Base-by-base conservation (phyloP, 148 eudicot genomes). In the Pharnaceum exiguum region DNA sequence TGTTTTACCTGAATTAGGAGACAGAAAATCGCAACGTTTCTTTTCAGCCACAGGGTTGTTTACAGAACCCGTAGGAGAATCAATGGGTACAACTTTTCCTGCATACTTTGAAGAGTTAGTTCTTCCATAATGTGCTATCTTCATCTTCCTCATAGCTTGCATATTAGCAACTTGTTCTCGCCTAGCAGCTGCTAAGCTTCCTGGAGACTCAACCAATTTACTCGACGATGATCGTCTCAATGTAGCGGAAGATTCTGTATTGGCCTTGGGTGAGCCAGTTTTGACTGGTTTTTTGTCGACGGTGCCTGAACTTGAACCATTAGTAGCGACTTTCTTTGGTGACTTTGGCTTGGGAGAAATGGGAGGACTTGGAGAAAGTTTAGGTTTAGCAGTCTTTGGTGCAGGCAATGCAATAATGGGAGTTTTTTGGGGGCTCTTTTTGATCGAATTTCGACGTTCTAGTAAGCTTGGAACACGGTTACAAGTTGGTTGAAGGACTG, bases 1-100 rank as follows among this genome's bases (percentile, higher is more conserved):
- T n/a, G n/a, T n/a, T n/a, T n/a, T 67, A 83, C 89, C 89, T 70
- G 89, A 83, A 75, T 70, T 83, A 12, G 75, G 54, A 18, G 89
- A 80, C 55, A 83, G 75, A 53, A 83, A 80, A 57, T 46, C 72
- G 80, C 89, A 83, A 65, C 73, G 68, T 48, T 77, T 83, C 23
- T 77, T 77, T 42, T 68, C 73, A 15, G 19, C 55, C n/a, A 3
- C 19, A 42, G 11, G 19, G 3, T 42, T 15, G 46, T 38, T 38
- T 15, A 4, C 46, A 3, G 19, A 15, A n/a, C 4, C 46, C 4
- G 36, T 25, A 26, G 46, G 33, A 40, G 30, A 19, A 32, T 68
- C 77, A 55, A 59, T 21, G 3, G 67, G 55, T 19, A 47, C 71
- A 17, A 66, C 51, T 23, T 62, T 60, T 12, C 60, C 62, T 57